Conservation (phyloP, 2,329 filamentous ascomycete genomes). For the Gaeumannomyces sp. region DNA sequence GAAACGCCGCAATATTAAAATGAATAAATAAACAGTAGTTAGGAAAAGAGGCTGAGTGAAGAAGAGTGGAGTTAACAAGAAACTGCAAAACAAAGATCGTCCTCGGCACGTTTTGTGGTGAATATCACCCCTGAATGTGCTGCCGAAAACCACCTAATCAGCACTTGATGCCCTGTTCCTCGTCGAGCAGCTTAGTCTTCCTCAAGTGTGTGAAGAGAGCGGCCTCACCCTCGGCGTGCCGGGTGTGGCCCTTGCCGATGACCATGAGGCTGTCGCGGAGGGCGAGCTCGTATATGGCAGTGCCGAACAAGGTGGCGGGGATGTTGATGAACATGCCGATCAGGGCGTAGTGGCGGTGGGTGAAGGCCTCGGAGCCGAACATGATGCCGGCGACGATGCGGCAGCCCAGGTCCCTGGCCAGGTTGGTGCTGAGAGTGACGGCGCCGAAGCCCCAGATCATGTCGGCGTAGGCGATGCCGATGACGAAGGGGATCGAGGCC, state of each 20-base stretch:
- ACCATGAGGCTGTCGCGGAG: slow-evolving; percentile 46
- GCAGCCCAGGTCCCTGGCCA: slow-evolving; percentile 52
- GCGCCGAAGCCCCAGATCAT: slow-evolving; percentile 53
- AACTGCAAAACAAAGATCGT: no score
- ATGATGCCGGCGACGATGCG: slow-evolving; percentile 54
- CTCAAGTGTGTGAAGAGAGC: slow-evolving; percentile 37
- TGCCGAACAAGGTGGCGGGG: slow-evolving; percentile 50
- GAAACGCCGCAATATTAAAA: no score
- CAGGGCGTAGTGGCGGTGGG: slow-evolving; percentile 24
- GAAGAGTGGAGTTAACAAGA: no score
- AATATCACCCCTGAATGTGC: no score
- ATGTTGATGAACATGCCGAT: slow-evolving; percentile 51
- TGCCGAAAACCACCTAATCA: background rate
- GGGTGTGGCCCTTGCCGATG: slow-evolving; percentile 42
- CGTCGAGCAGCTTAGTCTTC: slow-evolving; percentile 26
- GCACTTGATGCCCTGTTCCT: slow-evolving; percentile 13
- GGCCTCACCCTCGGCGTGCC: slow-evolving; percentile 45
- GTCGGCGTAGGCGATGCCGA: slow-evolving; percentile 47
- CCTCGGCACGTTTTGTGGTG: no score
- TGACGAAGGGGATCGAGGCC: slow-evolving; percentile 41
- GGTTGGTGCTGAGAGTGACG: slow-evolving; percentile 49
- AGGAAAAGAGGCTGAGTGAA: no score
- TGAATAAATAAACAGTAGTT: no score
- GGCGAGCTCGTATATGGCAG: slow-evolving; percentile 47
- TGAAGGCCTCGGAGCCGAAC: slow-evolving; percentile 20